Conservation (phyloP, 257 asterid species). For the Ballota nigra region DNA sequence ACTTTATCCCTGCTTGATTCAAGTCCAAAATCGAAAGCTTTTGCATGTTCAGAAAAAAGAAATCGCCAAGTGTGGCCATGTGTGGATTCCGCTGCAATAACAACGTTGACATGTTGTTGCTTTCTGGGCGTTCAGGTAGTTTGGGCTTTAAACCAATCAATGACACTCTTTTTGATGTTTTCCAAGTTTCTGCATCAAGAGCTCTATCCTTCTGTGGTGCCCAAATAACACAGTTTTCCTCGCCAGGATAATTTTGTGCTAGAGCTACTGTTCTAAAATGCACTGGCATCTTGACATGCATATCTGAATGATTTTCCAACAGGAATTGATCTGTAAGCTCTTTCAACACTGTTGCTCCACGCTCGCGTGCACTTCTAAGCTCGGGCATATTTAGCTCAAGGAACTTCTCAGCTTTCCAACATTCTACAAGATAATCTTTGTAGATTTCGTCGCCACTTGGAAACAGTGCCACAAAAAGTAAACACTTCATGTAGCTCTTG, state of each 20-base stretch:
- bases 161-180: slow-evolving; percentile 5
- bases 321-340: slow-evolving; percentile 7
- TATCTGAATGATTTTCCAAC: background rate
- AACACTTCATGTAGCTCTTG: background rate
- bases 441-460: background rate
- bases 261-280: slow-evolving; percentile 20
- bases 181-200: background rate
- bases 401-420: slow-evolving; percentile 19
- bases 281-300: slow-evolving; percentile 21
- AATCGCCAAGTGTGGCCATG: background rate
- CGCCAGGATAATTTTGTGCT: slow-evolving; percentile 7
- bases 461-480: slow-evolving; percentile 18
- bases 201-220: background rate
- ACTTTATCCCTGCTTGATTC: background rate
- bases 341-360: slow-evolving; percentile 8
- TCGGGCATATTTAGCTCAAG: background rate
- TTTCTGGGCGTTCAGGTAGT: background rate
- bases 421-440: slow-evolving; percentile 17
- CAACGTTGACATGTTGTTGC: background rate
- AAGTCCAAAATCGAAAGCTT: slow-evolving; percentile 26
- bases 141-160: background rate
- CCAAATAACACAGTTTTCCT: background rate
- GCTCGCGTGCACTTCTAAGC: slow-evolving; percentile 6
- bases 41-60: slow-evolving; percentile 10
- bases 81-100: slow-evolving; percentile 9